These are phyloP conservation scores for Tolypocladium guangdongense DNA, from an alignment of 2,329 filamentous ascomycete genomes.

Conservation along the genomic window DNA sequence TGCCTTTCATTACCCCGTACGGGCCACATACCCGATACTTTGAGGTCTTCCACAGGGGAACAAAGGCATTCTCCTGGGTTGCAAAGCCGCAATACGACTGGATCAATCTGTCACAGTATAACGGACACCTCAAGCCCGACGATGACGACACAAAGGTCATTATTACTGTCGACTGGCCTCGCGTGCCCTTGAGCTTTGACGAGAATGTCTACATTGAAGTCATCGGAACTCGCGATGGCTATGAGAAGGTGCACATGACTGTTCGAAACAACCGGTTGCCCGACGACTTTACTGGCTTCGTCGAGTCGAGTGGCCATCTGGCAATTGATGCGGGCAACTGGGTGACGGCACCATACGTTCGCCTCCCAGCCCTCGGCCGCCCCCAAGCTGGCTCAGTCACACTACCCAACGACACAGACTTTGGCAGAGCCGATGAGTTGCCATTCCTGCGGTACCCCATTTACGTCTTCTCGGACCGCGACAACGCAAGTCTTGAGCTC, in stretches of 20 bases:
- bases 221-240: conserved; percentile 23
- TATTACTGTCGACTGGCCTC: conserved; percentile 21
- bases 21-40: conserved; percentile 20
- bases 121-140: conserved; percentile 17
- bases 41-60: conserved; percentile 23
- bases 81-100: conserved; percentile 21
- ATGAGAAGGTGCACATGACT: conserved; percentile 22
- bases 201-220: conserved; percentile 27
- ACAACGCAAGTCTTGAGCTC: conserved; percentile 16
- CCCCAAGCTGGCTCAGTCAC: conserved; percentile 11
- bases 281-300: conserved; percentile 21
- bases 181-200: conserved; percentile 28
- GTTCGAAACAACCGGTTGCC: conserved; percentile 15
- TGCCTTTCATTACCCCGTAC: conserved; percentile 20
- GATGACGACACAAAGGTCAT: conserved; percentile 19
- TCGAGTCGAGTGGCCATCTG: conserved; percentile 21
- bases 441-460: conserved; percentile 18
- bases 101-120: conserved; percentile 16
- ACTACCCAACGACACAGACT: conserved; percentile 6
- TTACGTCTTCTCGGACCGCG: conserved; percentile 15
- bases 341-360: conserved; percentile 12
- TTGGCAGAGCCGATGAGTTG: conserved; percentile 6
- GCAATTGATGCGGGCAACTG: conserved; percentile 21
- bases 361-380: conserved; percentile 19
- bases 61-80: conserved; percentile 17